These are phyloP conservation scores for Neurospora sp. DNA, from an alignment of 495 filamentous ascomycete species.

Conservation along the genomic window DNA sequence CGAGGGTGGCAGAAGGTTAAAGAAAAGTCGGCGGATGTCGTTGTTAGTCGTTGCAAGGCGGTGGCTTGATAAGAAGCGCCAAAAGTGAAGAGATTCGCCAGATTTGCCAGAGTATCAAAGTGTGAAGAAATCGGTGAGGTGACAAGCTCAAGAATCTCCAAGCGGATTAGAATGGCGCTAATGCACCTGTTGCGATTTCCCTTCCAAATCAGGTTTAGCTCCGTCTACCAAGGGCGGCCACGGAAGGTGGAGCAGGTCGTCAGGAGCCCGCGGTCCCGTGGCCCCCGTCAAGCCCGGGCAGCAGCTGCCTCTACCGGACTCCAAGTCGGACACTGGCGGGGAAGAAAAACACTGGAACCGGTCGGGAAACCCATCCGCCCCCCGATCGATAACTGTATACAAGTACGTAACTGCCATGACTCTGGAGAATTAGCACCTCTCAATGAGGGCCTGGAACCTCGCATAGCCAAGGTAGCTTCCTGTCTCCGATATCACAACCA, in stretches of 20 bases:
- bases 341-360: not conserved
- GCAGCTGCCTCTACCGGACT: not conserved
- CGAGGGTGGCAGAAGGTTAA: not conserved
- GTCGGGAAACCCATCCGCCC: not conserved
- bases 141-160: not conserved
- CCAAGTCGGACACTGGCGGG: not conserved
- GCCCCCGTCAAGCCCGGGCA: not conserved
- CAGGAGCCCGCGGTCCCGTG: not conserved
- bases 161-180: not conserved
- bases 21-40: not conserved
- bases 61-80: not conserved
- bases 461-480: not conserved
- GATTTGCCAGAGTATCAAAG: not conserved
- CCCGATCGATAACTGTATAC: not conserved
- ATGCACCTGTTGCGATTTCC: not conserved
- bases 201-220: not conserved
- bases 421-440: not conserved
- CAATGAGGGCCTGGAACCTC: not conserved
- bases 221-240: not conserved
- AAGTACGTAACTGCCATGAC: not conserved
- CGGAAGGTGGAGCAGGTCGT: not conserved
- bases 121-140: not conserved
- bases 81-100: not conserved
- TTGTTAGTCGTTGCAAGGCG: not conserved
- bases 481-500: not conserved